Evolutionary conservation across 208 protist species (phyloP), one percentile per base, ranked within the genome.

Genomic region (Sergeia podlipaevii): DNA sequence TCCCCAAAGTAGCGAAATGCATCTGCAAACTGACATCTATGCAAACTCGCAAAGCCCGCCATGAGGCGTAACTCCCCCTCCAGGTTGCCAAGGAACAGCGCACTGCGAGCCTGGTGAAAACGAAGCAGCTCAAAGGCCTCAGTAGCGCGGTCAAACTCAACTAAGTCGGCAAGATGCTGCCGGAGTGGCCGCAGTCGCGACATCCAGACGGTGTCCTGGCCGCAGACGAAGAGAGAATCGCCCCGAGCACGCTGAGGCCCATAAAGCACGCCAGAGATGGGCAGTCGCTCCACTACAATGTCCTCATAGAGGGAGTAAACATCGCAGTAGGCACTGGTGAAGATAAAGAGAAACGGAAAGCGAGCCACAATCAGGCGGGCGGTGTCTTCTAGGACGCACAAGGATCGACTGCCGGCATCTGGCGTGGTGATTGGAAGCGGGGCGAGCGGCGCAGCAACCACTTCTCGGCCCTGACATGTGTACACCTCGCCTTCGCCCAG

Each of bases 51-150:
- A 63, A 86, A 91, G 30, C 80, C 82, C 15, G 71, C 72, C 74
- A 82, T 89, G 44, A 77, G 60, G 45, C 84, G 71, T 32, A 95
- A 48, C 45, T 89, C 79, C 41, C 66, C 34, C 43, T 89, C 74
- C 33, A 95, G 44, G 10, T 29, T 54, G 23, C 60, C 44, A 10
- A 77, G 13, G 0, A 32, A 21, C 17, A 58, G n/a, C 3, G 66
- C 15, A 2, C n/a, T 48, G 3, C 50, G 56, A 23, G 55, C 39
- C 29, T 65, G 62, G 29, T 80, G 69, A 29, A 56, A 66, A 4
- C 72, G 58, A 42, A 91, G 52, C n/a, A 87, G 60, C 39, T 85
- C 68, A 46, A 91, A 88, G 0, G 87, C 87, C 15, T 77, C 80
- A 6, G 77, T 74, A 21, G 69, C 74, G 26, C 67, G 67, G 30